Evolutionary conservation across 345 rosid species (phyloP), one percentile per base, ranked within the genome.

Genomic region (Litchi chinensis): DNA sequence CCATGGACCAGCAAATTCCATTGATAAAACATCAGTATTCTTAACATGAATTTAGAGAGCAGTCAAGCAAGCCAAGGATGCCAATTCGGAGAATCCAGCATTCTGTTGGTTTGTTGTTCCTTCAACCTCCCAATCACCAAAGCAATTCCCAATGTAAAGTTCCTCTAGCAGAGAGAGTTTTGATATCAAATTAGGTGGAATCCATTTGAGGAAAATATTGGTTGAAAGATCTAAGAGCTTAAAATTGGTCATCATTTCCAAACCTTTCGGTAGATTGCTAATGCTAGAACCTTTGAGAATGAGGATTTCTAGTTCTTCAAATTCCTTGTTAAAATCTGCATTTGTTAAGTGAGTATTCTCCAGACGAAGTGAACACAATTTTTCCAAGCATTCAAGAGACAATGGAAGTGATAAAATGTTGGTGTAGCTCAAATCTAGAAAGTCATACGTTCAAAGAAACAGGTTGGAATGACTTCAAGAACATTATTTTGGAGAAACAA

Each of bases 231-330:
- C n/a, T n/a, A n/a, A n/a, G n/a, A n/a, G n/a, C n/a, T n/a, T n/a
- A 10, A 85, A 79, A 26, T 48, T 54, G 15, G 62, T 70, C 63
- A 86, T 26, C n/a, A 72, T 63, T 37, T 65, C 81, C 1, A 86
- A 48, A 32, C 69, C 85, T 43, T 26, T 16, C 0, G 89, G 86
- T 48, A 84, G 28, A 52, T 68, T 46, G 8, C 10, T 26, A 63
- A 88, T 78, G 0, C 54, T 6, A 32, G 87, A 88, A 0, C 37
- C 64, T 1, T 0, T 0, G 19, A 86, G 67, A 32, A 80, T 88
- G 32, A 88, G 88, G 24, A 86, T 57, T 50, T 81, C 84, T 3
- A 82, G 52, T 39, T 75, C 78, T 62, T 72, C 78, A 37, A 86
- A 76, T 18, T 76, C 50, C 21, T 69, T 79, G 59, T 79, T 75